phyloP scores from a whole-genome alignment of 1,284 basidiomycete genomes.

The Grifola frondosa region DNA sequence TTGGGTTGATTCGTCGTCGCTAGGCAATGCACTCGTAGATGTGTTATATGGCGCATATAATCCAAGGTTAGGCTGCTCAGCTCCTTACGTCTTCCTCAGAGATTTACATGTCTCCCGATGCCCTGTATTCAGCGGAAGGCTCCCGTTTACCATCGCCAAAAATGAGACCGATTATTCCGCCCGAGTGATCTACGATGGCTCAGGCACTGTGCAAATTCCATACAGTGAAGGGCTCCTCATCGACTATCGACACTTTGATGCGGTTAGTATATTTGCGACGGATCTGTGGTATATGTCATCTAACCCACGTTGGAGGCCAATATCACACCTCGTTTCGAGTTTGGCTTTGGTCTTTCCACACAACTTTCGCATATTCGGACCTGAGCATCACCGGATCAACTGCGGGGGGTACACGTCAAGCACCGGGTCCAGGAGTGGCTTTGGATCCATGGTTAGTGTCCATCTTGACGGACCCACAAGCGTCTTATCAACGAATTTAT shows the following conservation, averaged over 20 bases:
- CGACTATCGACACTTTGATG: conserved; percentile 78
- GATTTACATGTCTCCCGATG: background rate
- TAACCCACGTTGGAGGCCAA: conserved; percentile 16
- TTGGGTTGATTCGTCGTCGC: too few species aligned
- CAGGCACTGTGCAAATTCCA: conserved; percentile 39
- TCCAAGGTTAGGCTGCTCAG: conserved; percentile 27
- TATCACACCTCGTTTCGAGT: conserved; percentile 37
- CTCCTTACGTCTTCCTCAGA: background rate
- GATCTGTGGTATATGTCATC: background rate
- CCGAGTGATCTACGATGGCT: conserved; percentile 43
- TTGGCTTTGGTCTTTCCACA: conserved; percentile 44
- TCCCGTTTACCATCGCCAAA: conserved; percentile 82
- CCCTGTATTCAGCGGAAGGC: conserved; percentile 48
- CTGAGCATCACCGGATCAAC: conserved; percentile 28
- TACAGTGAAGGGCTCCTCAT: conserved; percentile 67
- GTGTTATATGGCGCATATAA: conserved; percentile 47
- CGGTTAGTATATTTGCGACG: conserved; percentile 37
- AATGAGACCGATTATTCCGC: conserved; percentile 61
- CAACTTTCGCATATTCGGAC: conserved; percentile 38
- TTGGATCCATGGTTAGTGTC: conserved; percentile 31
- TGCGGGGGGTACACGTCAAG: conserved; percentile 28
- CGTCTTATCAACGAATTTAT: background rate
- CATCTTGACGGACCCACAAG: too few species aligned
- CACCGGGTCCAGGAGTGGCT: conserved; percentile 27
- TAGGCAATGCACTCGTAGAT: conserved; percentile 54